These are phyloP conservation scores for Aspergillus saccharolyticus DNA, from an alignment of 495 filamentous ascomycete species.

Conservation along the genomic window DNA sequence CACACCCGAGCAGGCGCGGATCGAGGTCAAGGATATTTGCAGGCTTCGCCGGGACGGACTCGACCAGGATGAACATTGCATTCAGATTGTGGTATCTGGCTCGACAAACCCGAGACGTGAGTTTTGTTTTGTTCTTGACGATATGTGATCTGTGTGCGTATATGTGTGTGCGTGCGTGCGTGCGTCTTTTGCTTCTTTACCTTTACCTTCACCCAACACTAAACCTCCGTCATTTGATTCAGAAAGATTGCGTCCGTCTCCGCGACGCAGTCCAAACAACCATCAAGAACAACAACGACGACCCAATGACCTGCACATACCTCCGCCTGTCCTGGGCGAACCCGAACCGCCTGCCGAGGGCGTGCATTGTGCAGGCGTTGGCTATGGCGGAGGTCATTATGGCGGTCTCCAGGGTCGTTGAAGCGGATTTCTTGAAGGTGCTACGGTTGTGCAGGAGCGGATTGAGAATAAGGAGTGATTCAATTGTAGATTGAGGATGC, in stretches of 20 bases:
- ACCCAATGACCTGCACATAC: conserved; percentile 33
- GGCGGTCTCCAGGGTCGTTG: conserved; percentile 31
- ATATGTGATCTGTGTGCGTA: too few species aligned
- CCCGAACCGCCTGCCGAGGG: conserved; percentile 43
- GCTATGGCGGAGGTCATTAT: conserved; percentile 37
- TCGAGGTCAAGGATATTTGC: conserved; percentile 39
- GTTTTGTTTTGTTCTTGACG: too few species aligned
- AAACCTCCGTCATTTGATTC: conserved; percentile 2
- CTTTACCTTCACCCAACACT: too few species aligned
- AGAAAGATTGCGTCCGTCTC: conserved; percentile 31
- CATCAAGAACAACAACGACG: conserved; percentile 17
- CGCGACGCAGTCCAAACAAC: conserved; percentile 28
- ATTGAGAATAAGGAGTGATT: conserved; percentile 50
- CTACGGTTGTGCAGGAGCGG: conserved; percentile 26
- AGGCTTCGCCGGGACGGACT: too few species aligned
- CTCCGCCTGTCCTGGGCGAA: conserved; percentile 47
- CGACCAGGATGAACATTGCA: conserved; percentile 41
- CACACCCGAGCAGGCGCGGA: conserved; percentile 35
- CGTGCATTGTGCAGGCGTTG: conserved; percentile 48
- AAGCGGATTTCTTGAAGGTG: conserved; percentile 37
- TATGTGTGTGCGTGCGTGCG: too few species aligned
- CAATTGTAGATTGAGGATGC: conserved; percentile 34
- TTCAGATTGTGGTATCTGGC: conserved; percentile 39
- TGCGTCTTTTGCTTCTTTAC: too few species aligned
- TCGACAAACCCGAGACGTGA: conserved; percentile 38